Percentiles rank a stretch among this genome's conserved stretches.
Evolutionary conservation across 148 eudicot genomes (phyloP).

Genomic region (Dianthus caryophyllus): DNA sequence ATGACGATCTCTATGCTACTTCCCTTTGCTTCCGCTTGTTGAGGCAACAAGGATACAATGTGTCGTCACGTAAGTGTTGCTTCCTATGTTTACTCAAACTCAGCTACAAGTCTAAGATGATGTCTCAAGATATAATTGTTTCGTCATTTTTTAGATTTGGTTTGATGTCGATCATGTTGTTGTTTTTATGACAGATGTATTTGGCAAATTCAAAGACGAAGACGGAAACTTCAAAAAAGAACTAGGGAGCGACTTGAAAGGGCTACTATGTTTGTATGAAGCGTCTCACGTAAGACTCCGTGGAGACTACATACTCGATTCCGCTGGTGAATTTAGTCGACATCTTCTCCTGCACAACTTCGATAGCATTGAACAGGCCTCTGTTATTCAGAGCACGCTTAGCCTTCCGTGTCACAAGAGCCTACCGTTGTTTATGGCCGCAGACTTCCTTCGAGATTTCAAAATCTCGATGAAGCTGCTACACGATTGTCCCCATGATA

Average conservation of each 20-base stretch:
- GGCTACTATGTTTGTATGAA: slow-evolving; percentile 52
- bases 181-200: slow-evolving; percentile 28
- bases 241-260: slow-evolving; percentile 32
- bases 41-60: slow-evolving; percentile 43
- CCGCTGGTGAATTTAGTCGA: slow-evolving; percentile 27
- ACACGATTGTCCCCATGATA: slow-evolving; percentile 1
- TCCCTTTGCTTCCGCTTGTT: slow-evolving; percentile 45
- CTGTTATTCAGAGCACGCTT: slow-evolving; percentile 10
- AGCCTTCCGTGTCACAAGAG: slow-evolving; percentile 38
- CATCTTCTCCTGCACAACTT: neutral
- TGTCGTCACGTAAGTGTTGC: slow-evolving; percentile 29
- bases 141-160: too few relatives aligned
- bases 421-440: slow-evolving; percentile 27
- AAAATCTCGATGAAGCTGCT: slow-evolving; percentile 1
- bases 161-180: neutral
- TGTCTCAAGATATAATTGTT: too few relatives aligned
- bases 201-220: slow-evolving; percentile 35
- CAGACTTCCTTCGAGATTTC: slow-evolving; percentile 13
- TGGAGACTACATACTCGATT: slow-evolving; percentile 48
- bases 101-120: too few relatives aligned
- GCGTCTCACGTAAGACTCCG: slow-evolving; percentile 46
- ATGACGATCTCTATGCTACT: slow-evolving; percentile 28
- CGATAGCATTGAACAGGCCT: neutral
- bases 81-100: neutral
- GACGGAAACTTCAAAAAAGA: slow-evolving; percentile 35